Conservation (phyloP, 805 yeast genomes). For the Blastobotrys mokoenaii region DNA sequence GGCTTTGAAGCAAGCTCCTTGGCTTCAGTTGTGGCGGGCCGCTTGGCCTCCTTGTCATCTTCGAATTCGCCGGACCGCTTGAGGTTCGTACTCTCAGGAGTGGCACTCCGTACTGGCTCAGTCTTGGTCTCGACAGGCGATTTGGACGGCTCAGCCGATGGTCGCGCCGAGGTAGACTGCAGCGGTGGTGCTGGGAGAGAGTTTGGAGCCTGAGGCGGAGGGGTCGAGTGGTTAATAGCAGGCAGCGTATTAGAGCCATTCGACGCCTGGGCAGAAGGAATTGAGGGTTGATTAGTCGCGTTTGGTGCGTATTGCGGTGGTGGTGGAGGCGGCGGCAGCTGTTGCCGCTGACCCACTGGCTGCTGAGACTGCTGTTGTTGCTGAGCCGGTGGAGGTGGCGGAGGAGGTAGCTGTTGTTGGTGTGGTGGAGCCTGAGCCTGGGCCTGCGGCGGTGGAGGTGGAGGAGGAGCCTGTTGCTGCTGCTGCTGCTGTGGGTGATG, state of each 20-base stretch:
- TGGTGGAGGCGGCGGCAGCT: background rate
- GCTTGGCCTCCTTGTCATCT: conserved; percentile 10
- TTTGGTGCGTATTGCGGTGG: background rate
- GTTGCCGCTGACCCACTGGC: conserved; percentile 2
- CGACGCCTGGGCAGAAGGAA: no score
- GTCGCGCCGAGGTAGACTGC: background rate
- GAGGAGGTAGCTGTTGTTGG: background rate
- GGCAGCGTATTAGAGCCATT: no score
- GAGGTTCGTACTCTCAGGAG: background rate
- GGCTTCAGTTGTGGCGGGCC: conserved; percentile 5
- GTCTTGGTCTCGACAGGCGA: background rate
- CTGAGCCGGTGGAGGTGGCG: background rate
- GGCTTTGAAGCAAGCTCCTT: background rate
- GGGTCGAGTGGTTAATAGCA: background rate
- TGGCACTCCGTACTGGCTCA: background rate
- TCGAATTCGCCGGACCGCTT: conserved; percentile 8
- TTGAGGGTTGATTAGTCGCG: no score
- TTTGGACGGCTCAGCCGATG: background rate
- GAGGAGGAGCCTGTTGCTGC: background rate
- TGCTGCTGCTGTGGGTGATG: conserved; percentile 11
- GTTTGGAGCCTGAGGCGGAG: background rate
- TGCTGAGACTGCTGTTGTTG: background rate
- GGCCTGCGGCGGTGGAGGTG: background rate
- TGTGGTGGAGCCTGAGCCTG: background rate
- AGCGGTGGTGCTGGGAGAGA: background rate